Base-by-base conservation (phyloP, 176 grass and related monocot genomes). In the Hsuehochloa calcarea region DNA sequence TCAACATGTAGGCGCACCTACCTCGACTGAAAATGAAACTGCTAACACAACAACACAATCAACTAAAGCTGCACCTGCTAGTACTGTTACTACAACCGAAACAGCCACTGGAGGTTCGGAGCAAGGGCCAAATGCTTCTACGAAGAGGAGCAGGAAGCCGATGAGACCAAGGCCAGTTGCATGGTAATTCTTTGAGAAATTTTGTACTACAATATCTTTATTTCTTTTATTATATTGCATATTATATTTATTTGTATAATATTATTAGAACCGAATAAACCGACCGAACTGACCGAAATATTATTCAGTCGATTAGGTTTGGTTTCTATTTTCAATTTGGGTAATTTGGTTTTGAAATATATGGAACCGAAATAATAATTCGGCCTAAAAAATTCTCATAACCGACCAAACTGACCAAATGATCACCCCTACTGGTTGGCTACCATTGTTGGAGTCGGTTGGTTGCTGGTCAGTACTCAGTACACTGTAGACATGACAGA, bases 271-370 rank as follows among this genome's bases (percentile, higher is more conserved):
- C 0, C 3, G 23, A 26, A 61, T 61, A 26, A 61, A 26, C 4
- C 0, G 23, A 61, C 10, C 0, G 0, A 61, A 26, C 4, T 0
- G 23, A 61, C 10, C 0, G 0, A 26, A 61, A 61, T 61, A 61
- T 26, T 26, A 61, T 27, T 27, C 23, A 3, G 3, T n/a, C 55
- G 4, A 23, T 59, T 59, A 59, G 22, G 3, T 58, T 58, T 0
- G 10, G n/a, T 61, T 61, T 26, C 23, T 61, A 11, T 25, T 26
- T 61, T 27, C 10, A 61, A 13, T 61, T 13, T 61, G 10, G 55
- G 10, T 55, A 55, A 8, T 20, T 55, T 55, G 6, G 8, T 10
- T 5, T 26, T 61, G 1, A 61, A 26, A 61, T 12, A 4, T 61
- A 26, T 13, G 10, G 13, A 61, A 61, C 0, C 1, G 4, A 26